Evolutionary conservation across 352 stramenopile species (phyloP).

Genomic region (Phytophthora fragariaefolia): DNA sequence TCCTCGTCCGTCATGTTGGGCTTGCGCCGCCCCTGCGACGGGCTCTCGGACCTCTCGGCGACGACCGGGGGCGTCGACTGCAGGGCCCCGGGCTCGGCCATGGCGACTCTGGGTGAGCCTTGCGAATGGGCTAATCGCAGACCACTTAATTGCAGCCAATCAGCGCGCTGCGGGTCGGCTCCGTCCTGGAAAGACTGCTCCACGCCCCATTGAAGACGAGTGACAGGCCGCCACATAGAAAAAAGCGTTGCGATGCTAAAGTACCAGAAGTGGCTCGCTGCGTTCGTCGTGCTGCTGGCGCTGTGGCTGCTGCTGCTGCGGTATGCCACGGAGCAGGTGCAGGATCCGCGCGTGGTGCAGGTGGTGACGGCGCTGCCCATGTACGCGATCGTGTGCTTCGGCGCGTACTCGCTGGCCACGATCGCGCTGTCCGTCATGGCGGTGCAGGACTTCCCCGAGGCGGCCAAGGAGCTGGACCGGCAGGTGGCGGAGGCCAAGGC

Average conservation of each 20-base stretch:
- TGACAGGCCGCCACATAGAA: conserved; percentile 12
- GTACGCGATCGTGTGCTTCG: conserved; percentile 75
- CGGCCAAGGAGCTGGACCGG: conserved; percentile 69
- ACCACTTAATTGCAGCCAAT: conserved; percentile 39
- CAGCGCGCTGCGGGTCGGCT: background rate
- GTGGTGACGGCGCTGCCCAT: conserved; percentile 66
- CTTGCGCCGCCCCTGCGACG: conserved; percentile 25
- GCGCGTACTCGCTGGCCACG: conserved; percentile 70
- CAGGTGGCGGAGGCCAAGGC: conserved; percentile 73
- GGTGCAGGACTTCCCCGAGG: conserved; percentile 71
- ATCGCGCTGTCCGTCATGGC: conserved; percentile 78
- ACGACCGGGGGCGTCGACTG: too few relatives aligned
- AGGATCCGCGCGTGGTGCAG: conserved; percentile 51
- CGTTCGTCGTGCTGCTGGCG: conserved; percentile 51
- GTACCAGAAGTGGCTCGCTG: conserved; percentile 78
- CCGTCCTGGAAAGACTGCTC: conserved; percentile 11
- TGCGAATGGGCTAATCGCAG: background rate
- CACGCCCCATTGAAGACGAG: background rate
- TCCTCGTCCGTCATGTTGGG: conserved; percentile 50
- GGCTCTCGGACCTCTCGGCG: background rate
- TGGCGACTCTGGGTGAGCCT: conserved; percentile 8
- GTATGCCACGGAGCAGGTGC: conserved; percentile 40
- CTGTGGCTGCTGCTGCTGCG: conserved; percentile 64
- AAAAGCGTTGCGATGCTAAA: conserved; percentile 59
- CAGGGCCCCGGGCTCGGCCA: too few relatives aligned